phyloP scores from a whole-genome alignment of 345 rosid species.

The Gossypium anomalum region DNA sequence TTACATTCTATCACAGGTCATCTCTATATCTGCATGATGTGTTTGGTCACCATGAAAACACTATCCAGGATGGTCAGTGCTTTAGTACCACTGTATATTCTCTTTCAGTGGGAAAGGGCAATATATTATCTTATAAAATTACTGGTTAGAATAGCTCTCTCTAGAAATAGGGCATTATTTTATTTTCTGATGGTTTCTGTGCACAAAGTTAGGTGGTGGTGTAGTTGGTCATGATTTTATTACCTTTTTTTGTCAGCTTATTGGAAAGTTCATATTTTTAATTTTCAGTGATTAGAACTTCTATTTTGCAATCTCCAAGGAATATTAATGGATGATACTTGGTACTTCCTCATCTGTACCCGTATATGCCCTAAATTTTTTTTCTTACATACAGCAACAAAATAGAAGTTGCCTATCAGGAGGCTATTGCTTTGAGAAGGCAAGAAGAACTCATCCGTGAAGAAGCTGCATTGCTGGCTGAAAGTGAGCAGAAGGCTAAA shows the following conservation, averaged over 20 bases:
- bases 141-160: not conserved
- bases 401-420: slow-evolving; percentile 90
- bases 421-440: slow-evolving; percentile 83
- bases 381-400: slow-evolving; percentile 54
- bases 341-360: not conserved
- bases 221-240: not conserved
- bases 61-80: not conserved
- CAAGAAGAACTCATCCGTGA: slow-evolving; percentile 97
- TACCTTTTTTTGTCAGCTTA: not conserved
- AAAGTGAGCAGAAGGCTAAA: slow-evolving; percentile 74
- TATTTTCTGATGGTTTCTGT: not conserved
- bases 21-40: not conserved
- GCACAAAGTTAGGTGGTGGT: not conserved
- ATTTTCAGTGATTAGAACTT: not conserved
- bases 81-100: not conserved
- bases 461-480: slow-evolving; percentile 82
- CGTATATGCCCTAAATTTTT: not conserved
- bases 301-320: not conserved
- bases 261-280: not conserved
- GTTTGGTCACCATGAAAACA: not conserved
- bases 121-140: not conserved
- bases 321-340: not conserved
- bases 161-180: not conserved
- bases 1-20: not conserved
- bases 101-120: not conserved